Evolutionary conservation across 75 land plant genomes (phyloP), one percentile per base, ranked within the genome.

Genomic region (Cryptomeria japonica): DNA sequence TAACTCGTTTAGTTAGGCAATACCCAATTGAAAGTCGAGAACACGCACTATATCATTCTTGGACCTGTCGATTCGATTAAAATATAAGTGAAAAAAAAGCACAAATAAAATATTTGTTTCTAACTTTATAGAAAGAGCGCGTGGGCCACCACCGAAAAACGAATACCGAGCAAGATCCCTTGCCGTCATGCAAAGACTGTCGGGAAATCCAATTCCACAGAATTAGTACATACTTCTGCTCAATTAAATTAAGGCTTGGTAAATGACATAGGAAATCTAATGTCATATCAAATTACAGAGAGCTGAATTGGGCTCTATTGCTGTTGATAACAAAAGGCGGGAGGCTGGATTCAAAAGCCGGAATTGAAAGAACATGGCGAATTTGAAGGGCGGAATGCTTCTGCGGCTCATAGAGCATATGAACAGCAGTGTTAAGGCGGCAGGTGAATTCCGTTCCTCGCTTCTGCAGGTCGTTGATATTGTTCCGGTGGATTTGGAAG

Each of bases 381-480:
- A 90, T 11, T 56, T 95, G 56, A 92, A 95, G 28, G 96, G 96
- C 1, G 97, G 99, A 12, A 90, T 97, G 68, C 92, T 95, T 11
- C 32, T 94, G 88, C 95, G 96, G 91, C 95, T 97, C 15, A 89
- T 97, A 14, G 79, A 96, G 44, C 93, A 91, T 72, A 95, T 95
- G 91, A 91, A 92, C 86, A 80, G 92, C 1, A 94, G 92, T 1
- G 89, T 87, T 31, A 96, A 94, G 82, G 94, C 94, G 5, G 92
- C 93, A 1, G 90, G 95, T 16, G 96, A 96, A 88, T 96, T 94
- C 88, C 87, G 98, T 58, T 94, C 93, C 31, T 92, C 94, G 8
- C 93, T 95, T 1, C 73, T 96, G 42, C 99, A 97, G 87, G 97
- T 97, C 42, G 96, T 97, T 0, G 95, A 95, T 87, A 97, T 97